phyloP scores from a whole-genome alignment of 371 early-diverging fungal genomes.

The Mucor velutinosus region DNA sequence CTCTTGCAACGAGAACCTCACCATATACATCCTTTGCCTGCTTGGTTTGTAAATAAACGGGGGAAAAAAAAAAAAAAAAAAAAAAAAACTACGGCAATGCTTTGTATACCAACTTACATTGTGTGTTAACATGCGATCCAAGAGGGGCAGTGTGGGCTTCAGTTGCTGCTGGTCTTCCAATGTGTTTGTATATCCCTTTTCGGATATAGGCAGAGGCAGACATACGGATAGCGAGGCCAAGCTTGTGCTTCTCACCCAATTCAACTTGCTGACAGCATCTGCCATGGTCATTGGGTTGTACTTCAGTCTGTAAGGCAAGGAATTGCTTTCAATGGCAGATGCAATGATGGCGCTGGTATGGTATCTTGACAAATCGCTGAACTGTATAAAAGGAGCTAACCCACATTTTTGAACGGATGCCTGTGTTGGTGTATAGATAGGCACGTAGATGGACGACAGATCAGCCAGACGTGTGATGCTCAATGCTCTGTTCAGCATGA shows the following conservation, averaged over 20 bases:
- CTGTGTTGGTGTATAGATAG: constrained; percentile 46
- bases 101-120: background rate
- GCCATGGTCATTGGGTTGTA: constrained; percentile 38
- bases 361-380: constrained; percentile 49
- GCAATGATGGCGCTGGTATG: constrained; percentile 72
- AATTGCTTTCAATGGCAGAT: constrained; percentile 65
- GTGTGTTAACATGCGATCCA: constrained; percentile 7
- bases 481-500: constrained; percentile 52
- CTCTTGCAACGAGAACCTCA: constrained; percentile 39
- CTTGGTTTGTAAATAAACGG: background rate
- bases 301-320: constrained; percentile 57
- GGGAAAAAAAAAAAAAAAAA: too few relatives aligned
- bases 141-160: constrained; percentile 13
- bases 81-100: background rate
- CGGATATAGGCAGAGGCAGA: constrained; percentile 51
- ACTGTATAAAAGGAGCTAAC: constrained; percentile 28
- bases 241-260: constrained; percentile 50
- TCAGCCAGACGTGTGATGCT: constrained; percentile 50
- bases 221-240: constrained; percentile 47
- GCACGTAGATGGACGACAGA: constrained; percentile 60
- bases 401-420: constrained; percentile 26
- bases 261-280: constrained; percentile 45
- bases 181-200: constrained; percentile 20
- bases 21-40: constrained; percentile 26
- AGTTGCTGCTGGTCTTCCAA: background rate